A percentile compares a stretch with the other conserved stretches of the same genome.
Evolutionary conservation across 371 early-diverging fungal species (phyloP).

Genomic region (Capillidium heterosporum): DNA sequence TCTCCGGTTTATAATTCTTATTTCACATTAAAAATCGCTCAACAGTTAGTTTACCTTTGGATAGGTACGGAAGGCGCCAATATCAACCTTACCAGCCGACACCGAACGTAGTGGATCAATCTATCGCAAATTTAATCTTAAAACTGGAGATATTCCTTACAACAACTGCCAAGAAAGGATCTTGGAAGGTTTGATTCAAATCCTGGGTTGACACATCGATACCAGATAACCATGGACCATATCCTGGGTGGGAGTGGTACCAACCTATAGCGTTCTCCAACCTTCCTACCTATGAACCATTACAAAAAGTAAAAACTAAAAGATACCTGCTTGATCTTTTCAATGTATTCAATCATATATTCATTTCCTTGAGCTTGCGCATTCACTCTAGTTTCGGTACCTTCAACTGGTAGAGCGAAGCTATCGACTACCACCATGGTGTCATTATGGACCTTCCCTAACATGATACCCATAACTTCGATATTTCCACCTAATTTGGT

Average conservation of each 20-base stretch:
- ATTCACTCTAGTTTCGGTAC: slow-evolving; percentile 97
- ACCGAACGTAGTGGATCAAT: slow-evolving; percentile 95
- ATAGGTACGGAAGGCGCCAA: slow-evolving; percentile 94
- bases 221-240: slow-evolving; percentile 97
- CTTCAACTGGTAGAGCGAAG: slow-evolving; percentile 94
- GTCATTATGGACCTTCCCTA: slow-evolving; percentile 76
- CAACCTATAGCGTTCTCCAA: slow-evolving; percentile 90
- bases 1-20: slow-evolving; percentile 56
- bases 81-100: slow-evolving; percentile 89
- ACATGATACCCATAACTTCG: slow-evolving; percentile 97
- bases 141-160: slow-evolving; percentile 18
- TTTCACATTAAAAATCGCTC: background rate
- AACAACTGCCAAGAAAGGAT: slow-evolving; percentile 91
- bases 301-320: background rate
- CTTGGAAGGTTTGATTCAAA: slow-evolving; percentile 86
- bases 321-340: slow-evolving; percentile 57
- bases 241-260: slow-evolving; percentile 98
- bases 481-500: slow-evolving; percentile 90
- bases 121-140: slow-evolving; percentile 15
- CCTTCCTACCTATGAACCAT: slow-evolving; percentile 50
- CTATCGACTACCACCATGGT: slow-evolving; percentile 91
- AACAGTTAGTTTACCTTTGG: slow-evolving; percentile 22
- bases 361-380: slow-evolving; percentile 88
- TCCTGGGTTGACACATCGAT: slow-evolving; percentile 93
- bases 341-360: slow-evolving; percentile 89